phyloP scores from a whole-genome alignment of 2,329 filamentous ascomycete species.

The Fusarium temperatum region DNA sequence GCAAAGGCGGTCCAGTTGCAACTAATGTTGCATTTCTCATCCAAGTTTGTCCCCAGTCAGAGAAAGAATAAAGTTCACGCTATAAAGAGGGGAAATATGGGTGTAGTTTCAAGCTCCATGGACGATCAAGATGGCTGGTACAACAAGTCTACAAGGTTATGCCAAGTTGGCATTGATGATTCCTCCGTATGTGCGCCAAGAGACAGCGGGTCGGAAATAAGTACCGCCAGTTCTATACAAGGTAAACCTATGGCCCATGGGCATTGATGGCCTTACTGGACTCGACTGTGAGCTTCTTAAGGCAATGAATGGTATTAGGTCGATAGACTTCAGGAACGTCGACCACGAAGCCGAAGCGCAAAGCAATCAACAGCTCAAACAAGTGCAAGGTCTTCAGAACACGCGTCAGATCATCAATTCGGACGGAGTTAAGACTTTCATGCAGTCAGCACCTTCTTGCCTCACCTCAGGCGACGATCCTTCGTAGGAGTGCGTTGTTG shows the following conservation, averaged over 20 bases:
- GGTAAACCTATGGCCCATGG: not conserved
- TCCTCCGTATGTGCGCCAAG: constrained; percentile 1
- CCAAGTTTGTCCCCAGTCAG: not conserved
- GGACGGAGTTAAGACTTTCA: not conserved
- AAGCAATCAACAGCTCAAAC: not conserved
- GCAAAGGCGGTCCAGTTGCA: not conserved
- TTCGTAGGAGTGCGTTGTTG: not conserved
- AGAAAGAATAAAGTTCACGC: not conserved
- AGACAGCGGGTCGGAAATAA: not conserved
- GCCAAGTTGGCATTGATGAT: not conserved
- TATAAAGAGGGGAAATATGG: not conserved
- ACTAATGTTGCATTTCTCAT: not conserved
- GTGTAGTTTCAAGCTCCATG: not conserved
- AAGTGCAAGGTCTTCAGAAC: not conserved
- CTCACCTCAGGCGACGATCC: not conserved
- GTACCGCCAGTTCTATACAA: not conserved
- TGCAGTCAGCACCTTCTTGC: not conserved
- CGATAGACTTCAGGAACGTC: too few relatives aligned
- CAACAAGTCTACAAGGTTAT: not conserved
- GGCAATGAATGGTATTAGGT: not conserved
- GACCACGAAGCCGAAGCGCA: not conserved
- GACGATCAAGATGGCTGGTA: not conserved
- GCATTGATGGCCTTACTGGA: not conserved
- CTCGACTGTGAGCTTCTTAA: not conserved
- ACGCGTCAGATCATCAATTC: not conserved